phyloP scores from a whole-genome alignment of 441 rosid genomes.

The Viola pubescens region DNA sequence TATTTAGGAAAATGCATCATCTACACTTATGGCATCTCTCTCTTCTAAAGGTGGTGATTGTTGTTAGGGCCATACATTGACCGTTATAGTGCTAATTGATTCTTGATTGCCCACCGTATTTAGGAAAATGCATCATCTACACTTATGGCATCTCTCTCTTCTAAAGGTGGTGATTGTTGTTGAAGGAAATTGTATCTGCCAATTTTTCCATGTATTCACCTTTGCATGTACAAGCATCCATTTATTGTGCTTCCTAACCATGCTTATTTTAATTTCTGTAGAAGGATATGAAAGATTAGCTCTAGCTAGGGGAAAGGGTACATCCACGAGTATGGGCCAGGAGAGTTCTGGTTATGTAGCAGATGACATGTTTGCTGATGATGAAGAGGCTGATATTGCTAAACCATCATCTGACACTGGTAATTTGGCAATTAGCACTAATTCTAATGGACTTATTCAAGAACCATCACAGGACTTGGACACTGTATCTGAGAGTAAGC shows the following conservation, averaged over 20 bases:
- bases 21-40: not conserved
- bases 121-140: no score
- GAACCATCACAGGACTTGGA: conserved; percentile 22
- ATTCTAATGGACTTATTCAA: conserved; percentile 25
- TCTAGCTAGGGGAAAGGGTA: conserved; percentile 39
- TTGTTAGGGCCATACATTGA: not conserved
- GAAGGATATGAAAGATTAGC: conserved; percentile 81
- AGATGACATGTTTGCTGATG: conserved; percentile 82
- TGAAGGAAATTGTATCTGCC: no score
- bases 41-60: not conserved
- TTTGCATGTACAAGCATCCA: not conserved
- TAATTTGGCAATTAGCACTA: conserved; percentile 25
- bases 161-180: not conserved
- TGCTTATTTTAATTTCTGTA: conserved; percentile 22
- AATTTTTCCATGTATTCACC: not conserved
- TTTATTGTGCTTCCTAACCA: not conserved
- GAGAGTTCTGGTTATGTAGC: conserved; percentile 15
- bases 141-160: not conserved
- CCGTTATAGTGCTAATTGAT: not conserved
- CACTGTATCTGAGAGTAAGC: conserved; percentile 36
- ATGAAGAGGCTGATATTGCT: conserved; percentile 39
- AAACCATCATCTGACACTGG: conserved; percentile 29
- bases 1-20: no score
- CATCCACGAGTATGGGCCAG: conserved; percentile 15
- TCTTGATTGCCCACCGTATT: not conserved